phyloP scores from a whole-genome alignment of 352 stramenopile species.

The Globisporangium iwayamae region DNA sequence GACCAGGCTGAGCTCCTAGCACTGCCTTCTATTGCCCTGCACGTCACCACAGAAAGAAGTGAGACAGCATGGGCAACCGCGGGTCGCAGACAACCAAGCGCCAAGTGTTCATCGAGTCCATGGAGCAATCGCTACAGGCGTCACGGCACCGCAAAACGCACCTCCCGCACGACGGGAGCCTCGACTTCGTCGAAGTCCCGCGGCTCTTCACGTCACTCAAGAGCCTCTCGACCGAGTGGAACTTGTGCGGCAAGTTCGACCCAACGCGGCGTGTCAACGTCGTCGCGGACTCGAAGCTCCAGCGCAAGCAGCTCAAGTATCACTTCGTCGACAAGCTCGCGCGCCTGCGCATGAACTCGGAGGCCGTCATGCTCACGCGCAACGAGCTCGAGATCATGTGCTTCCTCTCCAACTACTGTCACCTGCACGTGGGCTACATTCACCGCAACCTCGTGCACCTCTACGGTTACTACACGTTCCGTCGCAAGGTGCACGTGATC shows the following conservation, averaged over 20 bases:
- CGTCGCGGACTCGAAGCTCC: slow-evolving; percentile 43
- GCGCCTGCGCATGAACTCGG: slow-evolving; percentile 31
- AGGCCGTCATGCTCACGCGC: slow-evolving; percentile 32
- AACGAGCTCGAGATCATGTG: slow-evolving; percentile 66
- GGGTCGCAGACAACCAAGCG: background rate
- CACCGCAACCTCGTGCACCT: slow-evolving; percentile 56
- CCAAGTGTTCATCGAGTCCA: slow-evolving; percentile 7
- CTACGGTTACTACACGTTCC: slow-evolving; percentile 47
- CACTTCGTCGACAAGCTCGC: slow-evolving; percentile 59
- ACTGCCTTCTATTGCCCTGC: too few species aligned
- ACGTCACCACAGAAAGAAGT: too few species aligned
- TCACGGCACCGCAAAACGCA: slow-evolving; percentile 6
- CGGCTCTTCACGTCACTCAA: slow-evolving; percentile 45
- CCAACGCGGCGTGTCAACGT: slow-evolving; percentile 51
- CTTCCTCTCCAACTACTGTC: slow-evolving; percentile 43
- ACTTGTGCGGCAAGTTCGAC: slow-evolving; percentile 57
- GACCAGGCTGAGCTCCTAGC: too few species aligned
- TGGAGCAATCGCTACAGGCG: slow-evolving; percentile 2
- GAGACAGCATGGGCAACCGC: background rate
- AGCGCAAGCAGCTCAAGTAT: slow-evolving; percentile 43
- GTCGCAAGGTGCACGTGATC: slow-evolving; percentile 47
- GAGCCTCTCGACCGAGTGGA: slow-evolving; percentile 61
- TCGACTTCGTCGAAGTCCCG: slow-evolving; percentile 20
- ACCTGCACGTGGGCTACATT: slow-evolving; percentile 30
- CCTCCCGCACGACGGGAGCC: background rate